phyloP scores from a whole-genome alignment of 192 early-diverging fungal genomes.

The Gryganskiella cystojenkinii region DNA sequence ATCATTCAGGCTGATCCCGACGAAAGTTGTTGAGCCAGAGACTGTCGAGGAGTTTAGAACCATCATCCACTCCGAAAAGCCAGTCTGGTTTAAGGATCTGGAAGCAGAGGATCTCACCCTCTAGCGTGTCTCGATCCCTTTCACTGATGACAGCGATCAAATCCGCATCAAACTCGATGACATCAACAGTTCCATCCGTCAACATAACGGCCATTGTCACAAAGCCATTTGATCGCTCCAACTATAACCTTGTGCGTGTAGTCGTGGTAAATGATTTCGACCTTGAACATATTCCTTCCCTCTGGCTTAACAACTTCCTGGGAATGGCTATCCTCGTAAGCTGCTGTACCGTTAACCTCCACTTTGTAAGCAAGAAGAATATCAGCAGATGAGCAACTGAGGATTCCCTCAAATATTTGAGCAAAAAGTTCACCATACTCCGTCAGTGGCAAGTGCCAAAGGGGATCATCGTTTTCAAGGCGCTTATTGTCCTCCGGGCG shows the following conservation, averaged over 20 bases:
- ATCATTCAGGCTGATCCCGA: too few species aligned
- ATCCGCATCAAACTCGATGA: too few species aligned
- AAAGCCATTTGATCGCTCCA: slow-evolving; percentile 3
- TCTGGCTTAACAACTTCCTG: slow-evolving; percentile 1
- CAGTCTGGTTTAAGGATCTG: too few species aligned
- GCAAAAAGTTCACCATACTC: slow-evolving; percentile 4
- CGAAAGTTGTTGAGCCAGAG: too few species aligned
- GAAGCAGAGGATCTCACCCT: slow-evolving; percentile 5
- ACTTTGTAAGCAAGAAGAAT: slow-evolving; percentile 1
- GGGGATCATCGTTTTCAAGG: neutral
- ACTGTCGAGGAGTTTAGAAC: too few species aligned
- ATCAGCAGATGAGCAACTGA: neutral
- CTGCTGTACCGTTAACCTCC: slow-evolving; percentile 4
- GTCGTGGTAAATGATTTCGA: slow-evolving; percentile 3
- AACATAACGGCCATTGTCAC: slow-evolving; percentile 1
- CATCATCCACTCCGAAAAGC: too few species aligned
- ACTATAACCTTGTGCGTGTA: slow-evolving; percentile 8
- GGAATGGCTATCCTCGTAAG: neutral
- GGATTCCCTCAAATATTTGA: neutral
- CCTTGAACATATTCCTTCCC: slow-evolving; percentile 3
- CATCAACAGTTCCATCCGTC: slow-evolving; percentile 2
- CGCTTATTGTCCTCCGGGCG: neutral
- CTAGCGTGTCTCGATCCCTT: slow-evolving; percentile 6
- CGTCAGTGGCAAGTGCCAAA: slow-evolving; percentile 3
- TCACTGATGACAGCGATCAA: neutral